These are phyloP conservation scores for Fraxinus velutina DNA, from an alignment of 305 asterid genomes.

Conservation along the genomic window DNA sequence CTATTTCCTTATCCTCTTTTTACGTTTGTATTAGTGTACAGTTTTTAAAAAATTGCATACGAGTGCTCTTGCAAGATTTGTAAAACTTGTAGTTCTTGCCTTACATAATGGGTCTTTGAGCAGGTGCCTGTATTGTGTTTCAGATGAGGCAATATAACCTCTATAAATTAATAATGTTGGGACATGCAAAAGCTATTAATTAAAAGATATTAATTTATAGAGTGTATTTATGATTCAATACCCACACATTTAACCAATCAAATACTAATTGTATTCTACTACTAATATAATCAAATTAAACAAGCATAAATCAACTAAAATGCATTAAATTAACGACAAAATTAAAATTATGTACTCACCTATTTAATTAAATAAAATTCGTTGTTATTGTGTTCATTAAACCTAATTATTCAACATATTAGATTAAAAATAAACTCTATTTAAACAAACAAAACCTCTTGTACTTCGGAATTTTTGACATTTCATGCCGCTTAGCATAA, in stretches of 20 bases:
- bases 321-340: background rate
- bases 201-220: background rate
- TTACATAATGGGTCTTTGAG: background rate
- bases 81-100: background rate
- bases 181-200: background rate
- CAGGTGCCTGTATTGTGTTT: background rate
- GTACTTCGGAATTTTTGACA: background rate
- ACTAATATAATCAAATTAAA: background rate
- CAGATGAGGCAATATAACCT: background rate
- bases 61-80: background rate
- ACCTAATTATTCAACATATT: background rate
- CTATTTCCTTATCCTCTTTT: constrained; percentile 6
- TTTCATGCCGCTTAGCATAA: background rate
- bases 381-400: background rate
- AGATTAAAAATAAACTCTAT: background rate
- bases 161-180: background rate
- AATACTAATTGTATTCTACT: background rate
- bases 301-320: background rate
- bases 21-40: background rate
- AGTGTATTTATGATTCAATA: background rate
- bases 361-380: background rate
- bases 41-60: background rate
- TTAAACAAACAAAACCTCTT: background rate
- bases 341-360: background rate
- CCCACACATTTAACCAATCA: background rate